Base-by-base conservation (phyloP, 768 basidiomycete genomes). In the Lentinula raphanica region DNA sequence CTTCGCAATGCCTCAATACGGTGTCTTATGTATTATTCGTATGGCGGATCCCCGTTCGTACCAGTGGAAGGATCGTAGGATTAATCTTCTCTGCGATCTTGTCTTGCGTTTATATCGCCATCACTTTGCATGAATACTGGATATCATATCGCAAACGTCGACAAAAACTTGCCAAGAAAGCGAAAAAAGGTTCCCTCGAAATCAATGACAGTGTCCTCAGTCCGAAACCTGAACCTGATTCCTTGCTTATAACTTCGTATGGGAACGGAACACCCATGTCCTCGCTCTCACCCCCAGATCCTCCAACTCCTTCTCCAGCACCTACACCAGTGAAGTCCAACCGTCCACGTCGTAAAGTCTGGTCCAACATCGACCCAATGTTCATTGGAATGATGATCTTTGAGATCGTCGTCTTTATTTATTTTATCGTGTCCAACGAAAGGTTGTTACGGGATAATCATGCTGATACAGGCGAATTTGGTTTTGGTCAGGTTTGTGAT, bases 391-490 rank as follows among this genome's bases (percentile, higher is more conserved):
- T 76, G 29, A 57, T 71, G 31, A 70, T 76, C 23, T 72, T 68
- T 56, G 71, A 75, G 55, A 60, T 67, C 28, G 58, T 74, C 55
- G 67, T 76, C 27, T 72, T 75, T 60, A 69, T 67, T 7, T 77
- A 76, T 60, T 76, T 77, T 51, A 67, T 77, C 31, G 70, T 73
- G 6, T 74, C 72, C 1, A 76, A 66, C 40, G 76, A 78, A 61
- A 63, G 74, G 9, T 60, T 76, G 40, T 58, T 75, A 45, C 50
- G 59, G 50, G 66, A 64, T 53, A 75, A 76, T 50, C 29, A 36
- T 29, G 25, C 51, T 6, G 42, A 45, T 28, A 40, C 48, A 38
- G n/a, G 29, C 38, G 25, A 39, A 50, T 75, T 74, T 71, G 69
- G 72, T 1, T 78, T 76, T 65, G 76, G 76, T 15, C 76, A 72